Percentiles rank a stretch among this genome's conserved stretches.
Evolutionary conservation across 1,284 basidiomycete genomes (phyloP).

Genomic region (Trichosporon faecale): DNA sequence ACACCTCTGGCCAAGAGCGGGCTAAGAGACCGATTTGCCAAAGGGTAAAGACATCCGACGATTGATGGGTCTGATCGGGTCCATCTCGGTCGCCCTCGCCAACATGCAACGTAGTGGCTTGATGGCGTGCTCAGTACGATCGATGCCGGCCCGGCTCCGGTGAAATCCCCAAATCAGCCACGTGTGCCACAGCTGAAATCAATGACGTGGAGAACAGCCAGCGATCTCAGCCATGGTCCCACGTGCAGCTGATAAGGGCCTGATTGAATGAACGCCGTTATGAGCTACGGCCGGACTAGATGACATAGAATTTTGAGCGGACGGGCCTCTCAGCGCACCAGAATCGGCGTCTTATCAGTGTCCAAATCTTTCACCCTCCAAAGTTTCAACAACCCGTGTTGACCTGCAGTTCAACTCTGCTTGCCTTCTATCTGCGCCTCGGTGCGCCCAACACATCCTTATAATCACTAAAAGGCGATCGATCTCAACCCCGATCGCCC

Average conservation of each 20-base stretch:
- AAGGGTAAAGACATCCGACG: neutral
- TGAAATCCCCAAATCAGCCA: neutral
- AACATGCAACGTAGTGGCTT: neutral
- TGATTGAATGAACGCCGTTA: neutral
- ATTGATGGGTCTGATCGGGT: neutral
- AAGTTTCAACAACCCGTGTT: conserved; percentile 9
- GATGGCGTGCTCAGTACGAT: conserved; percentile 1
- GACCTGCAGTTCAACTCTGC: conserved; percentile 10
- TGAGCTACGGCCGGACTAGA: neutral
- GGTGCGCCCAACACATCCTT: neutral
- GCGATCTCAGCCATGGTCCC: neutral
- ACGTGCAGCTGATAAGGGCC: neutral
- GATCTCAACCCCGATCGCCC: neutral
- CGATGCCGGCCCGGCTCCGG: neutral
- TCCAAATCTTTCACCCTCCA: neutral
- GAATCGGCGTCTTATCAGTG: conserved; percentile 7
- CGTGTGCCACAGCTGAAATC: neutral
- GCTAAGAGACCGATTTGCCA: conserved; percentile 9
- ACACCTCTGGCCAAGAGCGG: neutral
- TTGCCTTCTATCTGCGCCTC: neutral
- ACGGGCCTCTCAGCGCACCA: neutral
- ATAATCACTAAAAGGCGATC: neutral
- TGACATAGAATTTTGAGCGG: conserved; percentile 1
- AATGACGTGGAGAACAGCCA: neutral
- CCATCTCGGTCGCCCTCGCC: neutral